Evolutionary conservation across 2,329 filamentous ascomycete species (phyloP).

Genomic region (Daldinia sp.): DNA sequence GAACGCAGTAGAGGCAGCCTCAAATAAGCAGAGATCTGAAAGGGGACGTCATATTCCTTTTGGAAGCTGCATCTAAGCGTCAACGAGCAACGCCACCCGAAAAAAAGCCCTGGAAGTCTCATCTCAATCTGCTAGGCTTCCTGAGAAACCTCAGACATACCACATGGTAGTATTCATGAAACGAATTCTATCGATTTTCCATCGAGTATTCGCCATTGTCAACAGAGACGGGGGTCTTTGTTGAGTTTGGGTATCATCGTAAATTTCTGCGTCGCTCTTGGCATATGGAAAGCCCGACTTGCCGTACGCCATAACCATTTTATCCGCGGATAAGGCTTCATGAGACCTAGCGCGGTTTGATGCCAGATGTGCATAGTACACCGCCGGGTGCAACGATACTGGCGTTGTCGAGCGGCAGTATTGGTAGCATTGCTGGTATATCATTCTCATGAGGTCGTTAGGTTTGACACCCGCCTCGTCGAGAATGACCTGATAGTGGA

Average conservation of each 20-base stretch:
- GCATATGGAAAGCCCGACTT: constrained; percentile 54
- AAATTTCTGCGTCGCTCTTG: constrained; percentile 45
- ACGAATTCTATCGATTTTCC: constrained; percentile 31
- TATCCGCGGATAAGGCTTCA: constrained; percentile 64
- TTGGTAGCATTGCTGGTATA: constrained; percentile 95
- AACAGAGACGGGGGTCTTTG: constrained; percentile 48
- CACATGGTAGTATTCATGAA: constrained; percentile 59
- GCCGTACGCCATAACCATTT: constrained; percentile 58
- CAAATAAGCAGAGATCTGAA: not conserved
- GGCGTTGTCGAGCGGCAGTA: constrained; percentile 93
- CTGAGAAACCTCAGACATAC: constrained; percentile 50
- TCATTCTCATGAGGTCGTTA: constrained; percentile 83
- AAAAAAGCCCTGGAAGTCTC: not conserved
- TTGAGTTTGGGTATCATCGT: constrained; percentile 11
- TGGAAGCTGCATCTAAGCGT: not conserved
- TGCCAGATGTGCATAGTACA: constrained; percentile 96
- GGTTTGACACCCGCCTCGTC: constrained; percentile 80
- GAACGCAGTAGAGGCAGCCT: not conserved
- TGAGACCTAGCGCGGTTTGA: constrained; percentile 84
- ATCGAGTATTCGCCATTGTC: constrained; percentile 42
- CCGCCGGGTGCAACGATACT: constrained; percentile 86
- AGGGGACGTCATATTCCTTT: not conserved
- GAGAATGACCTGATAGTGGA: constrained; percentile 89
- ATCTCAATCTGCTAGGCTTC: not conserved
- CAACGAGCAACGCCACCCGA: not conserved